Conservation (phyloP, 169 alveolate species). For the Plasmodium reichenowi region DNA sequence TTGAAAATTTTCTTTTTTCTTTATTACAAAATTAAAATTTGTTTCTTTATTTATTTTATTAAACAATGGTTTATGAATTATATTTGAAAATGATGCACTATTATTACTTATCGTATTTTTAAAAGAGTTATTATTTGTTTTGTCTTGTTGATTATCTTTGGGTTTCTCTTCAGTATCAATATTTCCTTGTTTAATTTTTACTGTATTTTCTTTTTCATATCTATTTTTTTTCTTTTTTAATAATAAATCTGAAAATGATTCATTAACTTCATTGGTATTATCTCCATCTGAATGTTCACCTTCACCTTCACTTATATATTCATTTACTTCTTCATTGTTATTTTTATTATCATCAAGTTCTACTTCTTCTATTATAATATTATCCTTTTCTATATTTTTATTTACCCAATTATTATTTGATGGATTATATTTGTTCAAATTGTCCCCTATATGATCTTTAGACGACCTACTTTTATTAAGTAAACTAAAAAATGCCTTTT, state of each 20-base stretch:
- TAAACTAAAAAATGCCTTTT: slow-evolving; percentile 42
- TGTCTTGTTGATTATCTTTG: slow-evolving; percentile 9
- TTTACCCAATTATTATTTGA: no score
- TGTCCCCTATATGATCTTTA: background rate
- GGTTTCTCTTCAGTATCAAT: background rate
- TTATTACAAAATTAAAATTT: slow-evolving; percentile 56
- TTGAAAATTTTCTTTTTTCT: slow-evolving; percentile 56
- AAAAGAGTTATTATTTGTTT: background rate
- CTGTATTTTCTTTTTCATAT: background rate
- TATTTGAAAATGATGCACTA: background rate
- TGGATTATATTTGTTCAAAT: background rate
- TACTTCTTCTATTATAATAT: slow-evolving; percentile 30
- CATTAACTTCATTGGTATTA: background rate
- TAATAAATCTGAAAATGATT: no score
- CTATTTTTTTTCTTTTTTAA: background rate
- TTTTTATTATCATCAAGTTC: slow-evolving; percentile 6
- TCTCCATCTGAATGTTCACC: background rate
- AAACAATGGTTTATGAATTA: slow-evolving; percentile 1
- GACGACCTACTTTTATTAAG: slow-evolving; percentile 48
- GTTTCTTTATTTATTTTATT: slow-evolving; percentile 35
- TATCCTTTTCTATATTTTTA: background rate
- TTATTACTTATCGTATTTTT: background rate
- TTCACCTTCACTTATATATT: background rate
- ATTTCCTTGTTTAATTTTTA: background rate
- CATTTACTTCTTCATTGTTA: background rate